Percentiles rank a stretch among this genome's conserved stretches.
Conservation (phyloP, 2,329 filamentous ascomycete genomes). For the Alternaria angustiovoidea region DNA sequence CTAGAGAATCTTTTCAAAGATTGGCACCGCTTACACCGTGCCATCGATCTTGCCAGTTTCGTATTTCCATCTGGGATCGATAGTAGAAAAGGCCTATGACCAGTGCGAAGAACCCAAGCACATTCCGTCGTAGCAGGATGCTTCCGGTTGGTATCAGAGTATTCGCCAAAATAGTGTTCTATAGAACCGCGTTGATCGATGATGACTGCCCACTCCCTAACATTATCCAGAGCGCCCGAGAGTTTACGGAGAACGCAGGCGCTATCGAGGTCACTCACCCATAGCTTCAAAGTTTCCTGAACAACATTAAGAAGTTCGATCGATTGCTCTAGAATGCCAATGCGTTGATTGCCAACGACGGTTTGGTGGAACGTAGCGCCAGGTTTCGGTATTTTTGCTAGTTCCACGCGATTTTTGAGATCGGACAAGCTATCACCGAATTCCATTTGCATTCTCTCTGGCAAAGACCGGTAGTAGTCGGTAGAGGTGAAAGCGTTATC, state of each 20-base stretch:
- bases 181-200: constrained; percentile 11
- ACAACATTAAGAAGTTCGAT: constrained; percentile 23
- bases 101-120: constrained; percentile 32
- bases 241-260: constrained; percentile 33
- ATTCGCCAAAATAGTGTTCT: constrained; percentile 9
- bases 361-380: constrained; percentile 24
- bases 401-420: background rate
- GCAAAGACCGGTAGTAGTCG: constrained; percentile 34
- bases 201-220: constrained; percentile 11
- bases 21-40: constrained; percentile 30
- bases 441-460: constrained; percentile 22
- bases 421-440: constrained; percentile 5
- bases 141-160: constrained; percentile 16
- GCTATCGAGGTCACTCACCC: constrained; percentile 32
- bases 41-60: constrained; percentile 20
- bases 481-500: constrained; percentile 37
- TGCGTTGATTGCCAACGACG: constrained; percentile 23
- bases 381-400: background rate
- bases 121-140: constrained; percentile 8
- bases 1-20: constrained; percentile 13
- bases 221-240: constrained; percentile 36
- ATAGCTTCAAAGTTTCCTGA: constrained; percentile 29
- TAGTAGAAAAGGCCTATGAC: background rate
- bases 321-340: constrained; percentile 17
- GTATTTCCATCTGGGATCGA: constrained; percentile 21